phyloP scores from a whole-genome alignment of 1,284 basidiomycete genomes.

The Ganoderma sinense region DNA sequence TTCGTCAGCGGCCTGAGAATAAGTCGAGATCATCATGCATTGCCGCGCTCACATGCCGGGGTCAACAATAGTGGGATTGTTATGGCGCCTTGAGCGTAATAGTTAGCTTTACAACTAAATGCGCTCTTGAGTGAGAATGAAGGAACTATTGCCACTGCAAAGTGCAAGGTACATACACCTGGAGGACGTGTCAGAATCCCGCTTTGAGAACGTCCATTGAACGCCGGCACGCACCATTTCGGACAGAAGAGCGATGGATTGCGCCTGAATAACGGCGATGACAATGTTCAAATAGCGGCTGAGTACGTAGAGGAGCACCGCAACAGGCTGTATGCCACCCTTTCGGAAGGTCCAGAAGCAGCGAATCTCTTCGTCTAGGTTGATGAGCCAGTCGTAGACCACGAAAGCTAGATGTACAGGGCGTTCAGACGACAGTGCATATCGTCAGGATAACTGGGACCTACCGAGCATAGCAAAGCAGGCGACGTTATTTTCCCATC shows the following conservation, averaged over 20 bases:
- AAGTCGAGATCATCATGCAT: neutral
- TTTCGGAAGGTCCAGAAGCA: neutral
- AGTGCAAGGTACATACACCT: neutral
- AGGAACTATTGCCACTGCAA: neutral
- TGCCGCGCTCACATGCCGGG: neutral
- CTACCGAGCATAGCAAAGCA: neutral
- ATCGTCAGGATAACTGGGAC: neutral
- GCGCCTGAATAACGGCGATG: neutral
- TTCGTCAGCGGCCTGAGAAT: neutral
- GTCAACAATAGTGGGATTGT: neutral
- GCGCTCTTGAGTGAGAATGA: neutral
- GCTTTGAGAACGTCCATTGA: neutral
- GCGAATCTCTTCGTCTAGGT: neutral
- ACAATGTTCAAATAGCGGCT: neutral
- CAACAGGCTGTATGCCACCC: neutral
- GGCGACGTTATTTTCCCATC: neutral
- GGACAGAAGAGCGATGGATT: neutral
- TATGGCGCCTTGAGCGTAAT: neutral
- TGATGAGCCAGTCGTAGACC: neutral
- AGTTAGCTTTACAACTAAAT: neutral
- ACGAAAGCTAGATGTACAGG: neutral
- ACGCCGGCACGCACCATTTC: neutral
- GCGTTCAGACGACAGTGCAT: too few species aligned
- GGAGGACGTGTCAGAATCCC: neutral
- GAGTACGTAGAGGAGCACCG: neutral